Conservation (phyloP, 257 asterid genomes). For the Scutellaria baicalensis region DNA sequence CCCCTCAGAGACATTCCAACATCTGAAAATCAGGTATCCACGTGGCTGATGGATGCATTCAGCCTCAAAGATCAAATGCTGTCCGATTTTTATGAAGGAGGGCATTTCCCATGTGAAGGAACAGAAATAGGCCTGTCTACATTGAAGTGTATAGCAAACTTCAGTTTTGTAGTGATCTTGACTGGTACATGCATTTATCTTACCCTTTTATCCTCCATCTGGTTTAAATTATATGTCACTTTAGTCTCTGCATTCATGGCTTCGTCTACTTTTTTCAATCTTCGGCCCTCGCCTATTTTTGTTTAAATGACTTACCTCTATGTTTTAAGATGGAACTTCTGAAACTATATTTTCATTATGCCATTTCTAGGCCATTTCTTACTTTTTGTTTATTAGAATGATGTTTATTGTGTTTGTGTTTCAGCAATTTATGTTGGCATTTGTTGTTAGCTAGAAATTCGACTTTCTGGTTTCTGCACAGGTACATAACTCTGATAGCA, state of each 20-base stretch:
- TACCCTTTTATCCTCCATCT: slow-evolving; percentile 58
- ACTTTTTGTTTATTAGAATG: not conserved
- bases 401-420: not conserved
- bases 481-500: too few species aligned
- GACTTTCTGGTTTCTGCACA: not conserved
- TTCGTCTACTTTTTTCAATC: slow-evolving; percentile 50
- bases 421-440: not conserved
- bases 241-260: slow-evolving; percentile 51
- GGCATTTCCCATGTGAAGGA: slow-evolving; percentile 65
- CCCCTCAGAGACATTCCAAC: slow-evolving; percentile 44
- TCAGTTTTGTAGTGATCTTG: slow-evolving; percentile 42
- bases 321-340: not conserved
- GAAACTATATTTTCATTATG: not conserved
- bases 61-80: slow-evolving; percentile 58
- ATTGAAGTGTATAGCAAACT: slow-evolving; percentile 42
- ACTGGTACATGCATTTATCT: slow-evolving; percentile 50
- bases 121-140: slow-evolving; percentile 53
- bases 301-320: not conserved
- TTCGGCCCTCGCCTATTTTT: slow-evolving; percentile 54
- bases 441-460: not conserved
- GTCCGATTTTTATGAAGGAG: slow-evolving; percentile 46
- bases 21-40: slow-evolving; percentile 42
- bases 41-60: slow-evolving; percentile 74
- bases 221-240: slow-evolving; percentile 68
- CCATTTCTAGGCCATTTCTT: not conserved